Percentiles rank a stretch among this genome's conserved stretches.
phyloP scores from a whole-genome alignment of 768 basidiomycete species.

The Mrakia hoshinonis region DNA sequence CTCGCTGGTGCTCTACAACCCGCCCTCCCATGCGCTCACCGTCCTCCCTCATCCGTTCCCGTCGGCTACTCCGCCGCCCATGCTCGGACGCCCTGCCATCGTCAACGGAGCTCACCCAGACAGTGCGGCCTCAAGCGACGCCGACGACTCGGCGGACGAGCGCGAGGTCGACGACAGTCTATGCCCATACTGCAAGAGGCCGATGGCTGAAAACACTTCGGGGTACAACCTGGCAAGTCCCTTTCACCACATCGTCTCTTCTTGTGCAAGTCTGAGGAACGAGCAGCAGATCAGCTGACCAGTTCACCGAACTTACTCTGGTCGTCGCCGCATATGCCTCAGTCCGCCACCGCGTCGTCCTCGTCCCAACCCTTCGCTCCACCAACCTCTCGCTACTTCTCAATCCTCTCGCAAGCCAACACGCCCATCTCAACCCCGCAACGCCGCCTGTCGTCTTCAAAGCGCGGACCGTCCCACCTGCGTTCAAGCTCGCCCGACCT shows the following conservation, averaged over 20 bases:
- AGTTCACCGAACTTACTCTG: background rate
- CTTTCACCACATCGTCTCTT: background rate
- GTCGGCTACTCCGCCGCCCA: background rate
- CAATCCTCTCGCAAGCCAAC: constrained; percentile 26
- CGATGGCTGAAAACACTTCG: background rate
- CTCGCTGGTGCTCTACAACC: constrained; percentile 80
- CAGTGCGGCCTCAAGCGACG: background rate
- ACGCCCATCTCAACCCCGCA: constrained; percentile 12
- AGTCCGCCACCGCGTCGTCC: background rate
- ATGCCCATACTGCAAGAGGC: constrained; percentile 9
- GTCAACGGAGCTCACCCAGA: background rate
- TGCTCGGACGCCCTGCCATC: background rate
- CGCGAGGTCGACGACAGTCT: constrained; percentile 1
- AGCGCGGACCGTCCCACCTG: background rate
- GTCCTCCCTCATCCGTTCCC: constrained; percentile 41
- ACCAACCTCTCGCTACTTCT: constrained; percentile 21
- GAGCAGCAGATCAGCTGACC: background rate
- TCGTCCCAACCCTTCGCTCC: background rate
- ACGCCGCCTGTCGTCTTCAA: background rate
- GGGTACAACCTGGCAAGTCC: background rate
- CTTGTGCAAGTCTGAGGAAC: background rate
- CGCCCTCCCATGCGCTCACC: constrained; percentile 70
- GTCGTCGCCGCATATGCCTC: background rate
- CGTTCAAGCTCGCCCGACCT: background rate
- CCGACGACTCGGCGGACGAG: background rate